Conservation (phyloP, 129 eudicot genomes). For the Mikania micrantha region DNA sequence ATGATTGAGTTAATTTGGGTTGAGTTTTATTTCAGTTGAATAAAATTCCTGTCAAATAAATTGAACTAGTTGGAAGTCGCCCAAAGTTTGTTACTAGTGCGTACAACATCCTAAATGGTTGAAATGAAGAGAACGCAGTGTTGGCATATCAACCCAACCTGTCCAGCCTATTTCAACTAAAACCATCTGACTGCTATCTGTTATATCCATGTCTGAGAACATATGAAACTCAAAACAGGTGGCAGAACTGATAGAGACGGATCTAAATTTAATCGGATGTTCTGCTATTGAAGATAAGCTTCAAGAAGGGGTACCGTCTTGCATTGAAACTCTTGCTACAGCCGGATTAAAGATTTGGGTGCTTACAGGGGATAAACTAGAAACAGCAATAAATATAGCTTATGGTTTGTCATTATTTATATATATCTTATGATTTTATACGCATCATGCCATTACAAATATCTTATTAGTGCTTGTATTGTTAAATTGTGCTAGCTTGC, state of each 20-base stretch:
- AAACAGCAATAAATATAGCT: constrained; percentile 97
- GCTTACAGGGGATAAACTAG: constrained; percentile 94
- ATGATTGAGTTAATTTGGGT: neutral
- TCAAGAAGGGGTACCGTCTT: constrained; percentile 98
- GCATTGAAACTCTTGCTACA: constrained; percentile 88
- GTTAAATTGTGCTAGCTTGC: constrained; percentile 60
- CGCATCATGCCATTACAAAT: neutral
- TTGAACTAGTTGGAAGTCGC: neutral
- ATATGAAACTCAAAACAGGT: constrained; percentile 42
- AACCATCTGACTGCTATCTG: neutral
- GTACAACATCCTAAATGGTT: neutral
- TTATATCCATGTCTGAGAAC: neutral
- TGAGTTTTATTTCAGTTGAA: neutral
- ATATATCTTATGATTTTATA: neutral
- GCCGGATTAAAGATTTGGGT: constrained; percentile 99
- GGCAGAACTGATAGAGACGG: constrained; percentile 78
- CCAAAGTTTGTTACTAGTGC: neutral
- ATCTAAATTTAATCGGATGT: constrained; percentile 79
- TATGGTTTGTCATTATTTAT: constrained; percentile 43
- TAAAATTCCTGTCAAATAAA: neutral
- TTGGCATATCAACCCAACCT: neutral
- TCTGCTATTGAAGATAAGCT: constrained; percentile 99
- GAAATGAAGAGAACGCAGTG: neutral
- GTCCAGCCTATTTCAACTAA: neutral
- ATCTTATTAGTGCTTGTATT: constrained; percentile 1